Evolutionary conservation across 257 asterid species (phyloP).

Genomic region (Ehretia macrophylla): DNA sequence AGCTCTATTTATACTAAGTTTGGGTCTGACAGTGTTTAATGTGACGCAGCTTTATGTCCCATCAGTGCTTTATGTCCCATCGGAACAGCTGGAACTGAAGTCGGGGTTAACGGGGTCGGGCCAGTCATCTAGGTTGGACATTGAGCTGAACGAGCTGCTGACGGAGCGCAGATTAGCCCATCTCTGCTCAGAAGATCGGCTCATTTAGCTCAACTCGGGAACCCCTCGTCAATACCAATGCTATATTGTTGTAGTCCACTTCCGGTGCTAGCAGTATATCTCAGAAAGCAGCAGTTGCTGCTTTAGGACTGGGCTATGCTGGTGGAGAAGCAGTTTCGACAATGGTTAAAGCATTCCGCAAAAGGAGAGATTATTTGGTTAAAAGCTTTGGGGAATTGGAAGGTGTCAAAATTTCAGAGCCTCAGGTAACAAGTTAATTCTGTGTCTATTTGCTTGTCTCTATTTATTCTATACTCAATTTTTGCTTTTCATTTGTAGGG

Average conservation of each 20-base stretch:
- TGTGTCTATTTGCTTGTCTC: neutral
- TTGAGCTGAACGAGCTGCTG: too few relatives aligned
- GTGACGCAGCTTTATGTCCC: too few relatives aligned
- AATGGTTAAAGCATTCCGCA: conserved; percentile 89
- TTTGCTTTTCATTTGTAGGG: conserved; percentile 50
- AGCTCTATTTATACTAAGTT: too few relatives aligned
- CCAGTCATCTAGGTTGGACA: too few relatives aligned
- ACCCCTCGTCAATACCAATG: too few relatives aligned
- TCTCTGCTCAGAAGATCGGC: too few relatives aligned
- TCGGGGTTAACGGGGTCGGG: too few relatives aligned
- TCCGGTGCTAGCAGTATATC: conserved; percentile 99
- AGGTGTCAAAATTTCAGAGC: conserved; percentile 82
- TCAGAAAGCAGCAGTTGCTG: conserved; percentile 89
- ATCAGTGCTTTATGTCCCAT: too few relatives aligned
- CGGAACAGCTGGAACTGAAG: too few relatives aligned
- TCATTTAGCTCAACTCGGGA: too few relatives aligned
- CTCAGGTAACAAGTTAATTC: conserved; percentile 52
- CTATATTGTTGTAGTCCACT: conserved; percentile 48
- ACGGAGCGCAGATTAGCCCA: too few relatives aligned
- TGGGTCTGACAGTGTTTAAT: too few relatives aligned
- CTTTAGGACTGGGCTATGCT: conserved; percentile 89
- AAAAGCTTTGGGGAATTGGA: conserved; percentile 70
- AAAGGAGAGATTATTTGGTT: conserved; percentile 82
- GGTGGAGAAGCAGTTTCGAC: conserved; percentile 82
- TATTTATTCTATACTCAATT: conserved; percentile 1